phyloP scores from a whole-genome alignment of 2,329 filamentous ascomycete species.

The Fusarium dimerum region DNA sequence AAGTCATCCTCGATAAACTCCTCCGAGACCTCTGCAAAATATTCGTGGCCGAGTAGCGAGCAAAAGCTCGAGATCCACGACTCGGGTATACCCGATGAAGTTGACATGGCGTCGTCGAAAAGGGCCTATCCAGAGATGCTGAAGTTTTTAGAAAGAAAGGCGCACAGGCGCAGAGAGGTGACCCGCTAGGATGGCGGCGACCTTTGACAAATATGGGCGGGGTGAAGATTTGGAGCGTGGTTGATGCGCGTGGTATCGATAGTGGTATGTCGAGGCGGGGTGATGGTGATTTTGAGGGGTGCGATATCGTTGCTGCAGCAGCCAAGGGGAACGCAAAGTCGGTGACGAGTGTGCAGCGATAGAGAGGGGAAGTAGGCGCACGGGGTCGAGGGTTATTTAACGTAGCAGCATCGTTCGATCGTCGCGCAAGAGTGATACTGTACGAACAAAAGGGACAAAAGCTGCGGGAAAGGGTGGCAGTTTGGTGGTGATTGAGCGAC shows the following conservation, averaged over 20 bases:
- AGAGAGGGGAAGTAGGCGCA: not conserved
- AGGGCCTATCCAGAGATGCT: conserved; percentile 6
- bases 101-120: conserved; percentile 50
- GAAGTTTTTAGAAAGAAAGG: conserved; percentile 12
- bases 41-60: conserved; percentile 92
- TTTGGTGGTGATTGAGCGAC: conserved; percentile 9
- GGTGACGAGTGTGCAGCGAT: not conserved
- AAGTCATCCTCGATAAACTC: conserved; percentile 99
- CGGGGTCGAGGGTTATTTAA: not conserved
- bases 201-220: conserved; percentile 7
- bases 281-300: conserved; percentile 25
- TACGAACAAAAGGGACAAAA: conserved; percentile 1
- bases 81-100: conserved; percentile 67
- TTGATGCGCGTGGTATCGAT: conserved; percentile 24
- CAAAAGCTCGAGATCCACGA: conserved; percentile 99
- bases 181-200: not conserved
- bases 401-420: conserved; percentile 14
- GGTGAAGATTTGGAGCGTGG: conserved; percentile 4
- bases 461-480: conserved; percentile 2
- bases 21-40: conserved; percentile 97
- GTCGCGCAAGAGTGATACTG: not conserved
- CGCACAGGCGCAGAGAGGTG: conserved; percentile 12
- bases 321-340: not conserved
- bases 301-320: conserved; percentile 18
- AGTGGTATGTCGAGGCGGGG: conserved; percentile 28